Conservation (phyloP, 495 filamentous ascomycete genomes). For the Podospora australis region DNA sequence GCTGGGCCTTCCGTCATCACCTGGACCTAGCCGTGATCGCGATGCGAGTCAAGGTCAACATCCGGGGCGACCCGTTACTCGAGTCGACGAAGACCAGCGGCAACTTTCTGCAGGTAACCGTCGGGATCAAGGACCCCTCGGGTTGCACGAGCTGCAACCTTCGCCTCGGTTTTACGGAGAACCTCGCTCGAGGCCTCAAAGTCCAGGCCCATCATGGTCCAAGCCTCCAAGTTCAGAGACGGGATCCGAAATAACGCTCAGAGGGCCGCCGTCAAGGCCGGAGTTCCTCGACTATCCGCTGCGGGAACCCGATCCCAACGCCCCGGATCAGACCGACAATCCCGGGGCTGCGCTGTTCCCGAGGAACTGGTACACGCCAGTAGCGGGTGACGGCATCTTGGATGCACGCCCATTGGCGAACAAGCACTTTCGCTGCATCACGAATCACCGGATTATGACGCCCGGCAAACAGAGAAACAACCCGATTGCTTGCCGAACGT, state of each 20-base stretch:
- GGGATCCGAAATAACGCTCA: slow-evolving; percentile 9
- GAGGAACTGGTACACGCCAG: slow-evolving; percentile 21
- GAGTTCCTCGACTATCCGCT: not conserved
- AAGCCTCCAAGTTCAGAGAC: slow-evolving; percentile 16
- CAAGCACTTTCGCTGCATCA: slow-evolving; percentile 21
- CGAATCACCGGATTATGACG: slow-evolving; percentile 25
- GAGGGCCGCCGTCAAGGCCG: not conserved
- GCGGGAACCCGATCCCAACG: slow-evolving; percentile 5
- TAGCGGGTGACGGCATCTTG: slow-evolving; percentile 13
- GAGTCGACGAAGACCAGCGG: not conserved
- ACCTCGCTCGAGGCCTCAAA: not conserved
- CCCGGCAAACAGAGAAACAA: slow-evolving; percentile 21
- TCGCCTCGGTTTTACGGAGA: not conserved
- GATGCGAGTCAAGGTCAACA: not conserved
- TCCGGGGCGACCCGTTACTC: not conserved
- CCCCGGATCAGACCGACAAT: slow-evolving; percentile 19
- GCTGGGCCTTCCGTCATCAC: slow-evolving; percentile 14
- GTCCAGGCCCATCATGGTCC: not conserved
- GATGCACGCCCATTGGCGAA: slow-evolving; percentile 20
- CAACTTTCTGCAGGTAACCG: slow-evolving; percentile 11
- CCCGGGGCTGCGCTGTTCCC: slow-evolving; percentile 28
- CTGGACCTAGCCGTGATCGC: slow-evolving; percentile 12
- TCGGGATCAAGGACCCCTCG: slow-evolving; percentile 8
- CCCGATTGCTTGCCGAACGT: slow-evolving; percentile 23
- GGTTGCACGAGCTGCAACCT: slow-evolving; percentile 3